Conservation (phyloP, 1,284 basidiomycete genomes). For the Heterobasidion annosum region DNA sequence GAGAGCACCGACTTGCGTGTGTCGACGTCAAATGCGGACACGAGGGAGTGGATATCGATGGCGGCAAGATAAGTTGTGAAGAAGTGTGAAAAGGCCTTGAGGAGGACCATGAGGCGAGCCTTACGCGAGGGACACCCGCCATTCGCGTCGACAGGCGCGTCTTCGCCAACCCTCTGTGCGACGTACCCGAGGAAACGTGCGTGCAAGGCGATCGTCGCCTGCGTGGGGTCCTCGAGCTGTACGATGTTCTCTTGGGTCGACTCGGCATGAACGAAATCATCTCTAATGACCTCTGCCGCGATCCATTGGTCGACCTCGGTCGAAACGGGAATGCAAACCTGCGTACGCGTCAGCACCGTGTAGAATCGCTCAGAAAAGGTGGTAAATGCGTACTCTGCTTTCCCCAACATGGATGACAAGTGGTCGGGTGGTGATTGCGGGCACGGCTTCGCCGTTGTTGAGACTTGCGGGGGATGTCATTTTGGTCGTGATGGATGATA, state of each 20-base stretch:
- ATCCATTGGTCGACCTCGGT: slow-evolving; percentile 78
- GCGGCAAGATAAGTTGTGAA: slow-evolving; percentile 67
- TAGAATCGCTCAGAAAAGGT: background rate
- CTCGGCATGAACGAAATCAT: slow-evolving; percentile 73
- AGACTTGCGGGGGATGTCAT: slow-evolving; percentile 2
- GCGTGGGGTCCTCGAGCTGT: slow-evolving; percentile 42
- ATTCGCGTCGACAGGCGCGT: slow-evolving; percentile 18
- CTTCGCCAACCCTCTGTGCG: slow-evolving; percentile 49
- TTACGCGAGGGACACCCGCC: slow-evolving; percentile 27
- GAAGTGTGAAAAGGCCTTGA: slow-evolving; percentile 71
- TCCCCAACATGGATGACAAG: slow-evolving; percentile 13
- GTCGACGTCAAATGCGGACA: slow-evolving; percentile 68
- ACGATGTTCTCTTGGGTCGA: slow-evolving; percentile 39
- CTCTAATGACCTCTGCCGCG: slow-evolving; percentile 78
- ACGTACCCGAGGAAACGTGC: slow-evolving; percentile 76
- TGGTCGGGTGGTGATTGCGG: slow-evolving; percentile 9
- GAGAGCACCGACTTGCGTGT: slow-evolving; percentile 71
- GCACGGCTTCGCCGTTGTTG: slow-evolving; percentile 6
- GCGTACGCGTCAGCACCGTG: background rate
- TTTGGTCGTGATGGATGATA: background rate
- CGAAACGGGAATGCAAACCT: slow-evolving; percentile 82
- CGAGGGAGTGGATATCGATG: slow-evolving; percentile 77
- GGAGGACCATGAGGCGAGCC: slow-evolving; percentile 59
- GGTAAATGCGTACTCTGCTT: slow-evolving; percentile 11
- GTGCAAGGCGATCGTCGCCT: slow-evolving; percentile 70